Conservation (phyloP, 768 basidiomycete species). For the Macrocybe gigantea region DNA sequence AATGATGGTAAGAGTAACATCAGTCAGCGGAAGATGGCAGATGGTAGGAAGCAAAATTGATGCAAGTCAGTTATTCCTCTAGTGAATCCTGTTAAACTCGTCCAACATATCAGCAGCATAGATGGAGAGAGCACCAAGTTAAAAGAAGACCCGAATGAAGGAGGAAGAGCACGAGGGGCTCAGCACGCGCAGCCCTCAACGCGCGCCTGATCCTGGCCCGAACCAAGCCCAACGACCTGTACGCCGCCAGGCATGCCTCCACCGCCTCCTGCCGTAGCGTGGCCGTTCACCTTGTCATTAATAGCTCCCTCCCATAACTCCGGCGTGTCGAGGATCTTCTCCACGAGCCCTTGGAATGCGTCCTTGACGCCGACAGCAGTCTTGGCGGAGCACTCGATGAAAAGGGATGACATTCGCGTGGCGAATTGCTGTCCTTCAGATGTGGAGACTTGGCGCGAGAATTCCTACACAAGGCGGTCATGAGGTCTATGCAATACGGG, state of each 20-base stretch:
- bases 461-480: conserved; percentile 49
- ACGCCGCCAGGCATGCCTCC: conserved; percentile 48
- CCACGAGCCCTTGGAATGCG: conserved; percentile 68
- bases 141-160: no score
- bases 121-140: no score
- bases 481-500: not conserved
- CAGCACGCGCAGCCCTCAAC: no score
- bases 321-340: conserved; percentile 77
- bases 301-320: conserved; percentile 58
- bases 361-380: conserved; percentile 79
- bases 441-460: conserved; percentile 80
- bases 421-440: conserved; percentile 81
- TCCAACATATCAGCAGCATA: no score
- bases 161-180: no score
- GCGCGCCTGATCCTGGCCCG: no score
- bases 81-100: no score
- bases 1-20: not conserved
- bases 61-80: no score
- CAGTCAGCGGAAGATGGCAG: not conserved
- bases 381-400: conserved; percentile 93
- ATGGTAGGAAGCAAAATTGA: no score
- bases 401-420: conserved; percentile 72
- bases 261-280: conserved; percentile 31
- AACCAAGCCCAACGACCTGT: conserved; percentile 31
- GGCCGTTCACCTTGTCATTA: conserved; percentile 16